Evolutionary conservation across 257 asterid species (phyloP), one percentile per base, ranked within the genome.

Genomic region (Nicotiana knightiana): DNA sequence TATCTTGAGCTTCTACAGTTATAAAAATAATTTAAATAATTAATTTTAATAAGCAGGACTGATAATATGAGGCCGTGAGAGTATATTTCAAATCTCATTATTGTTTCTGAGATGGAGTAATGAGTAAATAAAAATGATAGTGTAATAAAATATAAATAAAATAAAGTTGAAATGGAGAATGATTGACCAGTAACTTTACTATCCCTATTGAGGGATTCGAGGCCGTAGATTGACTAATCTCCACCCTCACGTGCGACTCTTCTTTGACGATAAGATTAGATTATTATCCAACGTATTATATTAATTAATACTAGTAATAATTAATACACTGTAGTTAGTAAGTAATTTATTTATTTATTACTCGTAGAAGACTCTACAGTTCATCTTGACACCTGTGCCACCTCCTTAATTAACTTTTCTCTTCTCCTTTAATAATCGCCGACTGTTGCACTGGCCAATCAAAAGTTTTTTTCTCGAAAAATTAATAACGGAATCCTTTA

Each of bases 171-270:
- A 86, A 88, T 55, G 54, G 65, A 75, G 90, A 88, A 89, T 86
- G 89, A 86, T 87, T 85, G 91, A 86, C 78, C 87, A 43, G 87
- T 82, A 67, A 86, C 7, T 81, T 86, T 75, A 53, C 70, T 59
- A 80, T 82, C 86, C 86, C 84, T 53, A 85, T 75, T 83, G 88
- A 89, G 61, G 82, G 57, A 83, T 77, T 90, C 90, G 89, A 90
- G 89, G 91, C 82, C 70, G 86, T 86, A 82, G 81, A 88, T 91
- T 90, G 90, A 85, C 90, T 48, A 80, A 39, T 85, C 83, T 83
- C 81, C 86, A 82, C 73, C 90, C 94, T 84, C 97, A 91, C 94
- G 94, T 88, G 92, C 88, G 85, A 87, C 63, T 57, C 85, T 79
- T 32, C 62, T 76, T 26, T 65, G 70, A 77, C 82, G 24, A 58